Base-by-base conservation (phyloP, 2,329 filamentous ascomycete genomes). In the Pyrenophora seminiperda region DNA sequence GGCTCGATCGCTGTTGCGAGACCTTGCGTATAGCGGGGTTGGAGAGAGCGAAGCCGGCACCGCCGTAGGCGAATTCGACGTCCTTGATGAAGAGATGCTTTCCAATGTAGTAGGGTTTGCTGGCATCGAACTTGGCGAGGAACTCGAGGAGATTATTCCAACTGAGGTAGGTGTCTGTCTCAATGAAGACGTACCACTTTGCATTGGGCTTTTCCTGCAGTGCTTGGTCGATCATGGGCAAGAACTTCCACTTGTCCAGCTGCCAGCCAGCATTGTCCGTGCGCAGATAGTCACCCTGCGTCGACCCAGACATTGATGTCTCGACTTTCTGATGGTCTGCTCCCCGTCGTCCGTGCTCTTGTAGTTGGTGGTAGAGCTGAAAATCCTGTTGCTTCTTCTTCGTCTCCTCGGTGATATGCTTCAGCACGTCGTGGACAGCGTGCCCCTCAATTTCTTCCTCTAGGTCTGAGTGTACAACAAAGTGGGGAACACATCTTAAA, bases 191-290 rank as follows among this genome's bases (percentile, higher is more conserved):
- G 43, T 56, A 74, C 71, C 71, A 74, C 51, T 72, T 73, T 7
- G 67, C 67, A 34, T 65, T 55, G 3, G 71, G 69, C 53, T 67
- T 68, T 40, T 69, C 44, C 14, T 65, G 52, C 33, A 76, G 71
- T 1, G 80, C 77, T 53, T 79, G 75, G 53, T 80, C 77, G 5
- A 80, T 76, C 72, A 83, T 77, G 5, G 81, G 81, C 19, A 83
- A 71, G 58, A 83, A 83, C 65, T 83, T 83, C 80, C 80, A 83
- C 61, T 83, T 83, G 58, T 83, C 81, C 27, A 83, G 70, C 47
- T 74, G 77, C 81, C 81, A 83, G 19, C 79, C 81, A 7, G 56
- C 53, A 17, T 71, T 71, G 10, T 67, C 65, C 9, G 67, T 71
- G 40, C 71, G 70, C 19, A 68, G 46, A 42, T 71, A 70, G 40